Evolutionary conservation across 345 rosid genomes (phyloP), one percentile per base, ranked within the genome.

Genomic region (Acer saccharum): DNA sequence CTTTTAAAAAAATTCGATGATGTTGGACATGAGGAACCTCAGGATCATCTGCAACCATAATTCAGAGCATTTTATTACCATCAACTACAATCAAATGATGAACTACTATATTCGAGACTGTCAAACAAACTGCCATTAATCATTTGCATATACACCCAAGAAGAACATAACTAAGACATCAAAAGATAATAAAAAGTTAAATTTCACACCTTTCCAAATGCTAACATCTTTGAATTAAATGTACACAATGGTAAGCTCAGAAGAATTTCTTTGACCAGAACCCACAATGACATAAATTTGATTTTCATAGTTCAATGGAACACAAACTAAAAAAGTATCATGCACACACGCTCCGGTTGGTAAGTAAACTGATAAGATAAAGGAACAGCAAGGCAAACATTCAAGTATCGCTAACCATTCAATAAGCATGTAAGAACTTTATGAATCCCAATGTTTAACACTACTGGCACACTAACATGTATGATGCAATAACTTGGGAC

Each of bases 1-100:
- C 94, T 72, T 85, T 95, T 75, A 95, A 81, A 86, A 88, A 88
- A 75, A 74, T 86, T 32, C 96, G 94, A 85, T 93, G 90, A 72
- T 86, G 89, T 68, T 90, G 96, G 74, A 83, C 82, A 73, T 81
- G 84, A 72, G 88, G 76, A 84, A 81, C 86, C 68, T 89, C 89
- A 50, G 97, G 97, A 86, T 93, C 94, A 85, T 93, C 98, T 95
- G 90, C 76, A 79, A 71, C 81, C 29, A 72, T 76, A 67, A 76
- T 55, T 71, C 21, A 68, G 50, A 69, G 64, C 69, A 81, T 46
- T 72, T 43, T 10, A 72, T 61, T 46, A 57, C 66, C 69, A 58
- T 60, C 39, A 76, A 67, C 17, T 10, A 73, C 17, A 46, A 62
- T 1, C 48, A 66, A 54, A 9, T 27, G 68, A 39, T 58, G 72